phyloP scores from a whole-genome alignment of 768 basidiomycete species.

The Collybia sordida region DNA sequence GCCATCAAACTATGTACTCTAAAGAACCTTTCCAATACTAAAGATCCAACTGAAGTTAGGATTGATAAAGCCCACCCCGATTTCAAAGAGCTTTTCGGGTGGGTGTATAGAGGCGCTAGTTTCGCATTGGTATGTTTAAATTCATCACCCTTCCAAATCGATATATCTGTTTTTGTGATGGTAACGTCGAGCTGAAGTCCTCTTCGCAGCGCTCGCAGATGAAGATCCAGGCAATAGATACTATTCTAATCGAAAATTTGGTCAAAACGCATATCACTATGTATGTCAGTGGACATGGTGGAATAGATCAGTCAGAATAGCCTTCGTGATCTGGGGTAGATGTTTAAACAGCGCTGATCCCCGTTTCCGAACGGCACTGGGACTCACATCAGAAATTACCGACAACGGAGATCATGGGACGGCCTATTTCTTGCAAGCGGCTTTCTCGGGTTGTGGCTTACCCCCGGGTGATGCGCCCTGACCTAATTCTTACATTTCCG shows the following conservation, averaged over 20 bases:
- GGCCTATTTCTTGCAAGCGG: too few species aligned
- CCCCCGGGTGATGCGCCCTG: too few species aligned
- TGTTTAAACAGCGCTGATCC: too few species aligned
- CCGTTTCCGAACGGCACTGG: too few species aligned
- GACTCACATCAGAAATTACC: too few species aligned
- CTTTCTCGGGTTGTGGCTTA: too few species aligned
- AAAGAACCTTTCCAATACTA: constrained; percentile 36
- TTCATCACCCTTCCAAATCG: neutral
- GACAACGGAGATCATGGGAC: too few species aligned
- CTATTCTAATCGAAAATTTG: constrained; percentile 33
- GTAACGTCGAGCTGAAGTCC: constrained; percentile 2
- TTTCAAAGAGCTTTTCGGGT: constrained; percentile 49
- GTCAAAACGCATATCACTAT: constrained; percentile 44
- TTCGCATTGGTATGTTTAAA: constrained; percentile 46
- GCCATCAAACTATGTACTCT: constrained; percentile 43
- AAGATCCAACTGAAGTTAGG: constrained; percentile 31
- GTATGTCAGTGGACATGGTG: constrained; percentile 37
- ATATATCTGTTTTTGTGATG: neutral
- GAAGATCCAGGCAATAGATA: constrained; percentile 34
- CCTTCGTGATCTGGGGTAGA: too few species aligned
- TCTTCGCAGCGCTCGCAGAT: constrained; percentile 40
- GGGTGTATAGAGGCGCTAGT: constrained; percentile 45
- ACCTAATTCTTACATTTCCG: too few species aligned
- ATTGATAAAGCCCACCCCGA: constrained; percentile 48
- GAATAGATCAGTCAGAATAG: neutral